Evolutionary conservation across 148 eudicot genomes (phyloP).

Genomic region (Amaranthus hypochondriacus): DNA sequence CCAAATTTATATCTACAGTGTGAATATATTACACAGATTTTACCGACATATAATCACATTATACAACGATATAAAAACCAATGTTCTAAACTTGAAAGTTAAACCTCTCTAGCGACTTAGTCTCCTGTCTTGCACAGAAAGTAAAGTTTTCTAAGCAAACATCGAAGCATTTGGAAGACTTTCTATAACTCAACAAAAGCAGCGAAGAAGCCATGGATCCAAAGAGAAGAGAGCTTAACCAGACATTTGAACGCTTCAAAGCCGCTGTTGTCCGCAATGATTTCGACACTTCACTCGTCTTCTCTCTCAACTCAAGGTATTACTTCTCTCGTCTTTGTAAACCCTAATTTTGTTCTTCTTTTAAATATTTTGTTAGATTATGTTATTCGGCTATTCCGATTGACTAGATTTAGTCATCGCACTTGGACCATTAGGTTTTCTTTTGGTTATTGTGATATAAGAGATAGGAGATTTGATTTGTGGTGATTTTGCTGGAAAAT

Average conservation of each 20-base stretch:
- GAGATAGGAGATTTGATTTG: neutral
- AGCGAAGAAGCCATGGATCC: slow-evolving; percentile 59
- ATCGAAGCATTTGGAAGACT: neutral
- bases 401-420: neutral
- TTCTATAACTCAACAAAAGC: neutral
- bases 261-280: slow-evolving; percentile 67
- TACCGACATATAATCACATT: too few relatives aligned
- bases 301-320: slow-evolving; percentile 79
- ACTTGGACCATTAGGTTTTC: neutral
- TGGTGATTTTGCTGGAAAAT: neutral
- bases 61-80: too few relatives aligned
- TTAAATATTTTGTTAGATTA: neutral
- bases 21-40: too few relatives aligned
- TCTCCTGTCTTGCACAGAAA: neutral
- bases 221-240: slow-evolving; percentile 50
- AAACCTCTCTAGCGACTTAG: neutral
- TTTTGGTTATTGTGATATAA: neutral
- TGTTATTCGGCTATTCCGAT: neutral
- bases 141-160: neutral
- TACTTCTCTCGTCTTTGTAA: neutral
- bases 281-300: slow-evolving; percentile 47
- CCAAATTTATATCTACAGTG: too few relatives aligned
- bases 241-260: slow-evolving; percentile 75
- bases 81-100: too few relatives aligned
- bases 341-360: slow-evolving; percentile 21